Evolutionary conservation across 1,284 basidiomycete genomes (phyloP).

Genomic region (Xanthoconium separans): DNA sequence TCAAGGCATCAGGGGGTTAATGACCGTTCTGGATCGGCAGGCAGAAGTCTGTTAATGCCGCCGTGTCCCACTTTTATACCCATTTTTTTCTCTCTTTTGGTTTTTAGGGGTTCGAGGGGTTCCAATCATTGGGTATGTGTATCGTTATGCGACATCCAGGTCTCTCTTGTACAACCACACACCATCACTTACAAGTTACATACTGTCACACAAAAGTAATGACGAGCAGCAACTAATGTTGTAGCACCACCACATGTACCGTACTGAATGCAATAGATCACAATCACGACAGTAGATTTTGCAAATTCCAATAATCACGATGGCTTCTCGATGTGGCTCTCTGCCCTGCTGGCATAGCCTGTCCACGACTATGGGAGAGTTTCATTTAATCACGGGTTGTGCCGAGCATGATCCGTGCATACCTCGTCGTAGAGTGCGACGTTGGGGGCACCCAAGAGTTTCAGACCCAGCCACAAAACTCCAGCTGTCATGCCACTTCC

Average conservation of each 20-base stretch:
- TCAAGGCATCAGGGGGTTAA: constrained; percentile 34
- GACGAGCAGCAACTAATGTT: constrained; percentile 26
- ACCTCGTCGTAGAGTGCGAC: constrained; percentile 86
- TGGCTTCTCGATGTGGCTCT: constrained; percentile 60
- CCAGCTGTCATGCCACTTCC: constrained; percentile 98
- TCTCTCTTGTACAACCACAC: constrained; percentile 20
- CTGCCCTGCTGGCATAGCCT: constrained; percentile 70
- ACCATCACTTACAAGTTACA: constrained; percentile 11
- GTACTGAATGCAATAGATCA: constrained; percentile 7
- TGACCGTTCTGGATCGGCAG: constrained; percentile 36
- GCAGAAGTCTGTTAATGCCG: constrained; percentile 26
- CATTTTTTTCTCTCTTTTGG: constrained; percentile 6
- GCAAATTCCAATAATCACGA: constrained; percentile 8
- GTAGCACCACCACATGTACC: constrained; percentile 30
- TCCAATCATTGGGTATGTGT: constrained; percentile 24
- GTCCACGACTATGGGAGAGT: constrained; percentile 68
- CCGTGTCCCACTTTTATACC: not conserved
- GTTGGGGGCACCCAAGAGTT: constrained; percentile 58
- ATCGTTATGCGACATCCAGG: constrained; percentile 16
- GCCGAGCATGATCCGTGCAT: constrained; percentile 25
- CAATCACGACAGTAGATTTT: constrained; percentile 3
- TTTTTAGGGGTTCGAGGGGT: constrained; percentile 12
- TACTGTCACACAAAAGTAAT: constrained; percentile 14
- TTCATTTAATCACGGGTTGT: constrained; percentile 19
- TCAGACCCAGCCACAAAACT: constrained; percentile 86